phyloP scores from a whole-genome alignment of 345 rosid species.

The Eucalyptus tenuipes region DNA sequence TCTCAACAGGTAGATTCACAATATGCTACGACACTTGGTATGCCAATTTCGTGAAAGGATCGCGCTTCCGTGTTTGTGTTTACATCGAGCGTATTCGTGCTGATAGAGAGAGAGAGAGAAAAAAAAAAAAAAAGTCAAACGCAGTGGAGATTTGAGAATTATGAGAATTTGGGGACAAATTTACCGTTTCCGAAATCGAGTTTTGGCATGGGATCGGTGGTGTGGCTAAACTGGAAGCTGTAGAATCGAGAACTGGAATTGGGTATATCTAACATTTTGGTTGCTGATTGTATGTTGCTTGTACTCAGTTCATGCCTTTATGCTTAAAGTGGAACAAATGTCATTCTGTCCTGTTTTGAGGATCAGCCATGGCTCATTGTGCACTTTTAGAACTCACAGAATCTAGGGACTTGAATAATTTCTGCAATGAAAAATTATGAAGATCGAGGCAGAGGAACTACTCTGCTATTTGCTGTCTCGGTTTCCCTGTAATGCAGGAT shows the following conservation, averaged over 20 bases:
- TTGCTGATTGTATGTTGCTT: background rate
- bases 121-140: background rate
- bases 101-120: too few species aligned
- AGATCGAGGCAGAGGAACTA: background rate
- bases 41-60: background rate
- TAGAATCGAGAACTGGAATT: background rate
- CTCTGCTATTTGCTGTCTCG: background rate
- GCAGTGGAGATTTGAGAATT: background rate
- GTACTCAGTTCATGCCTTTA: background rate
- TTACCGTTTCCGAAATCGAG: background rate
- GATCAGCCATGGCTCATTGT: background rate
- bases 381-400: background rate
- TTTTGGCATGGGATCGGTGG: background rate
- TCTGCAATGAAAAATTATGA: background rate
- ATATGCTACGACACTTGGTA: background rate
- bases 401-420: background rate
- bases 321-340: background rate
- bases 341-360: background rate
- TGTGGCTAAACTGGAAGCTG: background rate
- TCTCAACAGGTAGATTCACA: slow-evolving; percentile 40
- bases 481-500: background rate
- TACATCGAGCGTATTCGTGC: background rate
- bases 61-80: background rate
- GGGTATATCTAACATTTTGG: background rate
- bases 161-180: background rate